Conservation (phyloP, 371 early-diverging fungal genomes). For the Choanephora cucurbitarum region DNA sequence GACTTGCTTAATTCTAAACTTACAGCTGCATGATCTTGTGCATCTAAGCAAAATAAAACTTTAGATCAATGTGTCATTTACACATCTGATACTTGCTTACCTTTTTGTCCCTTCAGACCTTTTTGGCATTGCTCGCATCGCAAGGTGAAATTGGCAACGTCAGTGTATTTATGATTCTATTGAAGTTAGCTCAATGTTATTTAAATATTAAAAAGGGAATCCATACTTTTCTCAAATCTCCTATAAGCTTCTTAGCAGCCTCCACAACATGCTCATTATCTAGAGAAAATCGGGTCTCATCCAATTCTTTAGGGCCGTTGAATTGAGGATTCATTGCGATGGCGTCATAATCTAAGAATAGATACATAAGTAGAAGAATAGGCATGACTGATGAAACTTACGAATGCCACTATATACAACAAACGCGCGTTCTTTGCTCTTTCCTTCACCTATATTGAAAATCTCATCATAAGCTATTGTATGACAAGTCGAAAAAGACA, state of each 20-base stretch:
- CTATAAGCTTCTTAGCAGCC: conserved; percentile 48
- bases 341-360: conserved; percentile 58
- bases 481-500: neutral
- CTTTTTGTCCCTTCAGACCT: conserved; percentile 63
- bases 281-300: conserved; percentile 54
- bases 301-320: conserved; percentile 52
- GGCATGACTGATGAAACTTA: conserved; percentile 24
- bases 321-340: conserved; percentile 51
- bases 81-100: conserved; percentile 21
- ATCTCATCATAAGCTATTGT: neutral
- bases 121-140: conserved; percentile 52
- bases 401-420: conserved; percentile 67
- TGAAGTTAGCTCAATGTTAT: too few relatives aligned
- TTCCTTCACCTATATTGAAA: conserved; percentile 47
- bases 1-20: too few relatives aligned
- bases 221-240: conserved; percentile 48
- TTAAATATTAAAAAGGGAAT: too few relatives aligned
- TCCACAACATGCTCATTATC: conserved; percentile 31
- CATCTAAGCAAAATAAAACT: conserved; percentile 21
- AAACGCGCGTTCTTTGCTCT: conserved; percentile 46
- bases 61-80: too few relatives aligned
- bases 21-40: conserved; percentile 35
- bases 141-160: conserved; percentile 60
- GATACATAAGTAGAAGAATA: neutral
- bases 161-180: conserved; percentile 59